These are phyloP conservation scores for Lumnitzera racemosa DNA, from an alignment of 345 rosid species.

Conservation along the genomic window DNA sequence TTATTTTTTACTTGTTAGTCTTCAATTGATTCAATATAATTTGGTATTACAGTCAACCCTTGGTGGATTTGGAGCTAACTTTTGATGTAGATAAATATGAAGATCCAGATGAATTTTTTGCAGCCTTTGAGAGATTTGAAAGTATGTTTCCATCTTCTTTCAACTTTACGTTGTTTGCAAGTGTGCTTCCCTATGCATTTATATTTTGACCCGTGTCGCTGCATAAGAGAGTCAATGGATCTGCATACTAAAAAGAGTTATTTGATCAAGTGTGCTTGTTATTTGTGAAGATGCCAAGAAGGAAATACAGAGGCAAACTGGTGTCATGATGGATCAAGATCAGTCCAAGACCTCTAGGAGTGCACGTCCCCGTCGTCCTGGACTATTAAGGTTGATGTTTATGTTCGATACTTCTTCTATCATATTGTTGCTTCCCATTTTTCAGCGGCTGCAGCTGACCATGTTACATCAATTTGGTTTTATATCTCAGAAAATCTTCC, in stretches of 20 bases:
- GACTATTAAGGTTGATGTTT: constrained; percentile 43
- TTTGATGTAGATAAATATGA: constrained; percentile 52
- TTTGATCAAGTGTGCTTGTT: constrained; percentile 2
- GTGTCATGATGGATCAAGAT: constrained; percentile 28
- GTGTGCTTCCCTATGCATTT: no score
- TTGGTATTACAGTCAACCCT: constrained; percentile 43
- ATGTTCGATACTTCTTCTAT: not conserved
- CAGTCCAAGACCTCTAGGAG: constrained; percentile 22
- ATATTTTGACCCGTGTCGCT: not conserved
- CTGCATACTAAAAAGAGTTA: no score
- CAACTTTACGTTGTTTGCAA: no score
- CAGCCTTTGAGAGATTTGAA: constrained; percentile 48
- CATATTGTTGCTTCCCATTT: not conserved
- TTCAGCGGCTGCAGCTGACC: not conserved
- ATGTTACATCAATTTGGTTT: constrained; percentile 17
- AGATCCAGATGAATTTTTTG: constrained; percentile 63
- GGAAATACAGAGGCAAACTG: constrained; percentile 71
- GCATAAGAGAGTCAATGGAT: no score
- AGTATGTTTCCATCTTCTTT: constrained; percentile 35
- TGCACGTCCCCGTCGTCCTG: constrained; percentile 57
- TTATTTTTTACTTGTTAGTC: not conserved
- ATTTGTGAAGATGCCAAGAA: constrained; percentile 44
- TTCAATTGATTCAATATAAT: constrained; percentile 4
- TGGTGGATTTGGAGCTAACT: constrained; percentile 32
- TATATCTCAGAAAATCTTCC: constrained; percentile 27